Evolutionary conservation across 495 filamentous ascomycete genomes (phyloP).

Genomic region (Physcia stellaris): DNA sequence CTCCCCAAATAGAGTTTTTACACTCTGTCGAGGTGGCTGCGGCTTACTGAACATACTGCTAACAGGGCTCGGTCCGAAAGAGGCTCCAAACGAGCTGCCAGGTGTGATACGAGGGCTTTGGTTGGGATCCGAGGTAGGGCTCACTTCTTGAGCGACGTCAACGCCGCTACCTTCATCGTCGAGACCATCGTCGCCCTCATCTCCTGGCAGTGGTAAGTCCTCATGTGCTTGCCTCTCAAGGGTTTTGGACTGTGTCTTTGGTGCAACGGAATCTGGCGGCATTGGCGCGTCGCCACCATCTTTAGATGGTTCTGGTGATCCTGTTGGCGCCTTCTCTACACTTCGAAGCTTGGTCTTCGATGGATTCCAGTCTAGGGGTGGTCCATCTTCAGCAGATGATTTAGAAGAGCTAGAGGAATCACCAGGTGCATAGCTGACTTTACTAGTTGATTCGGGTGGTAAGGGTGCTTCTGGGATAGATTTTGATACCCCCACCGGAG

Average conservation of each 20-base stretch:
- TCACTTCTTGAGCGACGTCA: constrained; percentile 55
- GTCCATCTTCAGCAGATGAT: constrained; percentile 27
- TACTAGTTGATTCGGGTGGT: constrained; percentile 66
- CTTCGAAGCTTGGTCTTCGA: too few species aligned
- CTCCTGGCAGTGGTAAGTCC: constrained; percentile 10
- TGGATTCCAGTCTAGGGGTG: too few species aligned
- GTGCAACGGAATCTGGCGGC: constrained; percentile 23
- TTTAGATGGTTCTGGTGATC: too few species aligned
- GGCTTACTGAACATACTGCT: constrained; percentile 30
- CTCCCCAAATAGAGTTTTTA: constrained; percentile 51
- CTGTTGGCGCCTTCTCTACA: too few species aligned
- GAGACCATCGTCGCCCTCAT: constrained; percentile 11
- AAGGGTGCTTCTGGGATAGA: constrained; percentile 41
- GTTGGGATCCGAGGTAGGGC: constrained; percentile 32
- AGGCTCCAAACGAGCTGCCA: constrained; percentile 50
- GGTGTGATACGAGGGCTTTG: constrained; percentile 47
- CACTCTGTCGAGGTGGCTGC: constrained; percentile 15
- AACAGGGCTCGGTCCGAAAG: constrained; percentile 22
- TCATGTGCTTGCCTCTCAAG: constrained; percentile 23
- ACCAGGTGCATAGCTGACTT: constrained; percentile 45
- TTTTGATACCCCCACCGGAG: neutral
- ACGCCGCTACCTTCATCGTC: constrained; percentile 48
- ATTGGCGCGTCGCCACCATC: constrained; percentile 29
- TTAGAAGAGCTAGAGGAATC: constrained; percentile 59
- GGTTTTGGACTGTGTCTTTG: constrained; percentile 23